Evolutionary conservation across 305 asterid genomes (phyloP), one percentile per base, ranked within the genome.

Genomic region (Stenogyne calaminthoides): DNA sequence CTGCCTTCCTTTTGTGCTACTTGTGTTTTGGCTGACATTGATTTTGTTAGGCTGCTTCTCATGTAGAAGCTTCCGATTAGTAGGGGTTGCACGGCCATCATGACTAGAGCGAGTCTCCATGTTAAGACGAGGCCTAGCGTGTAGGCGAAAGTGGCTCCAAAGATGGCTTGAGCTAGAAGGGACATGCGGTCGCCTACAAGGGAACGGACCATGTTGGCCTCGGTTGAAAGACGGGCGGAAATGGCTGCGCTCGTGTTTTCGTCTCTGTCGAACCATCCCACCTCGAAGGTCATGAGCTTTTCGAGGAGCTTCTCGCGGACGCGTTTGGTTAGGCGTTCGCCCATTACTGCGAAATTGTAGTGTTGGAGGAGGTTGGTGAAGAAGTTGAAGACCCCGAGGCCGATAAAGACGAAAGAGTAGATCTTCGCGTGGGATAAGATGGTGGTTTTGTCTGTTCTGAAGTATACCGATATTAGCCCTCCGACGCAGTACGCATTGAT

Each of bases 61-160:
- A 78, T 79, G 3, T 88, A 91, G 69, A 89, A 89, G 90, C 97
- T 89, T 19, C 96, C 97, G 2, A 89, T 91, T 62, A 89, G 83
- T 58, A 91, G 79, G 2, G 97, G 97, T 63, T 91, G 97, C 32
- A 87, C 93, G 1, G 96, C 96, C 91, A 91, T 91, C 93, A 91
- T 81, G 61, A 91, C 97, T 4, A 91, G 85, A 34, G 96, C 88
- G 34, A 91, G 85, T 73, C 77, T 82, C 93, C 91, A 87, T 3
- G 95, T 80, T 9, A 91, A 71, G 40, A 78, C 18, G 64, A 91
- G 89, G n/a, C 97, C 97, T 58, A 91, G 75, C 6, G 75, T 74
- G 77, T 89, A 91, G 64, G 97, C 96, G 60, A 87, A 88, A 6
- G 80, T 67, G 12, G 95, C 89, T 0, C 91, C 96, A 15, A 88